Evolutionary conservation across 495 filamentous ascomycete genomes (phyloP).

Genomic region (Penicillium bialowiezense): DNA sequence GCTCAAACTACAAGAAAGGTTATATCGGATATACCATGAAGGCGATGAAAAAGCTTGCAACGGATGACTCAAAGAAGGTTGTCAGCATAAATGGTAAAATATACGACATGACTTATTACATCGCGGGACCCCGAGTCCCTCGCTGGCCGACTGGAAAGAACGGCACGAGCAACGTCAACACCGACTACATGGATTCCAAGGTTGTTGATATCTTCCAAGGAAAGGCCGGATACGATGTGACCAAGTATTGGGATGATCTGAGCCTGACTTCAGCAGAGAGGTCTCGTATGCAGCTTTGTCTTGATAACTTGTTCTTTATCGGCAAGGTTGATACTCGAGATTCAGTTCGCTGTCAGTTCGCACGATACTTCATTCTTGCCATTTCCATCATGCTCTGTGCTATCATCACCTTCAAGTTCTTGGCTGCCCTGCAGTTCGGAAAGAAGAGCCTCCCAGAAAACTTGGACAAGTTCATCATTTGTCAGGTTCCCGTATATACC

Average conservation of each 20-base stretch:
- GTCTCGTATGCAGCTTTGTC: constrained; percentile 72
- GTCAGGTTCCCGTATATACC: constrained; percentile 95
- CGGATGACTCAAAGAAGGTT: constrained; percentile 58
- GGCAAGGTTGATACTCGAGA: constrained; percentile 91
- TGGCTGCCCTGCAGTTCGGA: constrained; percentile 91
- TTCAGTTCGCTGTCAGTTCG: constrained; percentile 80
- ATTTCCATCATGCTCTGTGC: constrained; percentile 76
- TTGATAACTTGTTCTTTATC: constrained; percentile 94
- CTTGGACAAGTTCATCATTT: constrained; percentile 97
- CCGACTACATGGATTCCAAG: constrained; percentile 77
- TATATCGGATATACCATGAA: constrained; percentile 79
- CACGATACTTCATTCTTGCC: constrained; percentile 88
- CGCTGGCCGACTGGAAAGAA: constrained; percentile 50
- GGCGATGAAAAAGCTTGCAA: constrained; percentile 69
- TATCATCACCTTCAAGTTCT: constrained; percentile 93
- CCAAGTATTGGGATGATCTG: constrained; percentile 75
- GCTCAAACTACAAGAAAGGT: constrained; percentile 78
- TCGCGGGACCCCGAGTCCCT: constrained; percentile 68
- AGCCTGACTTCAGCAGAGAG: constrained; percentile 52
- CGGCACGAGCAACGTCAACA: constrained; percentile 50
- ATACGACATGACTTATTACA: constrained; percentile 89
- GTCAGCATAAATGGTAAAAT: constrained; percentile 77
- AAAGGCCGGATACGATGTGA: constrained; percentile 74
- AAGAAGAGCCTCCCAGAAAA: constrained; percentile 90
- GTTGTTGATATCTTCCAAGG: constrained; percentile 77